Base-by-base conservation (phyloP, 345 rosid species). In the Triadica sebifera region DNA sequence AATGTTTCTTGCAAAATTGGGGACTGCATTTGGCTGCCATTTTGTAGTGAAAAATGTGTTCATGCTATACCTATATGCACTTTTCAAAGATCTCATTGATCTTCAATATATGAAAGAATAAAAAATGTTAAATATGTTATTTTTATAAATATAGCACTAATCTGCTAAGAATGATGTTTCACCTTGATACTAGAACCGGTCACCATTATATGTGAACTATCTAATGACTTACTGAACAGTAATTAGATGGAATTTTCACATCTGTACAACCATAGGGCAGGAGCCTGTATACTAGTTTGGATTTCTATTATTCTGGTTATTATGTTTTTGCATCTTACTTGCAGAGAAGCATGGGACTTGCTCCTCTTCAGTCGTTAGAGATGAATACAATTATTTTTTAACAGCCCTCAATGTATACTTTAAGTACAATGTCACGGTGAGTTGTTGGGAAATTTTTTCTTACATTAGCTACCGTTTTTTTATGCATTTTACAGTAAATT, bases 341-440 rank as follows among this genome's bases (percentile, higher is more conserved):
- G 82, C 91, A 94, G 98, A 94, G 91, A 94, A 91, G 82, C 98
- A 94, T 64, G 98, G 98, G 67, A 94, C 97, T 70, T 94, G 98
- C 79, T 88, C 93, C 57, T 83, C 65, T 82, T 89, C 97, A 65
- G 97, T 92, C 66, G n/a, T 83, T 73, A 75, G 53, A 55, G 98
- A 94, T 82, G 97, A 94, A 81, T 89, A 91, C 81, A 88, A 16
- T 80, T 94, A 90, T 79, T 94, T 94, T 78, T 39, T 86, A 59
- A 75, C 93, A 29, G 72, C 90, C 19, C 84, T 94, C 77, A 91
- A 91, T 79, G 66, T 94, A 71, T 94, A 88, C 89, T 84, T 87
- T 61, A 91, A 94, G 85, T 83, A 92, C 65, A 94, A 94, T 78
- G 85, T 94, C 78, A 94, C 95, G 8, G 98, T 94, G 82, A 81